These are phyloP conservation scores for Podila verticillata DNA, from an alignment of 192 early-diverging fungal genomes.

Conservation along the genomic window DNA sequence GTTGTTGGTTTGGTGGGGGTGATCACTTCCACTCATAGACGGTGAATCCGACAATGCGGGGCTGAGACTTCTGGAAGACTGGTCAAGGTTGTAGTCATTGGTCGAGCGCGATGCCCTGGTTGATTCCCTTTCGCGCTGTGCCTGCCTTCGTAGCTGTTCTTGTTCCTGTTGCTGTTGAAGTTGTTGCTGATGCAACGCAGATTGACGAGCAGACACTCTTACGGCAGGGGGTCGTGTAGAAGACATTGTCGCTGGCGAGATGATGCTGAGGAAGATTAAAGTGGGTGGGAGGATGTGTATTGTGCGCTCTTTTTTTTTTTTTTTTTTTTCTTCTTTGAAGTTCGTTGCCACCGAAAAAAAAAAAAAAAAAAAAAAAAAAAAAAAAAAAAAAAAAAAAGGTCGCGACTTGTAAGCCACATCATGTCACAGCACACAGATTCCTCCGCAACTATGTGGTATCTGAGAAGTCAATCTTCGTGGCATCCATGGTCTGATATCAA, in stretches of 20 bases:
- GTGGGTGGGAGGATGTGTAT: neutral
- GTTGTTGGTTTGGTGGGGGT: neutral
- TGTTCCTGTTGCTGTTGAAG: neutral
- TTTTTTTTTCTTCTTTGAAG: too few species aligned
- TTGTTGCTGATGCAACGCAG: neutral
- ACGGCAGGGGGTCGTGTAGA: neutral
- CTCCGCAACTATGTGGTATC: too few species aligned
- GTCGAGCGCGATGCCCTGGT: neutral
- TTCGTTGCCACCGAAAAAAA: too few species aligned
- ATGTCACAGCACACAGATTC: too few species aligned
- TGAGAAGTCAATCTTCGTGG: too few species aligned
- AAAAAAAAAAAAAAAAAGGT: too few species aligned
- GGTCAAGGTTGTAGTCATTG: neutral
- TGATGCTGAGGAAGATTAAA: too few species aligned
- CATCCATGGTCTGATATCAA: too few species aligned
- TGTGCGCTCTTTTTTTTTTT: neutral
- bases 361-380: too few species aligned
- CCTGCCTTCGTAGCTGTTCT: neutral
- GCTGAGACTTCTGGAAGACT: neutral
- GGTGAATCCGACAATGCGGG: neutral
- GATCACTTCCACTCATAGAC: neutral
- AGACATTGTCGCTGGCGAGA: neutral
- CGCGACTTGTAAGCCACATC: too few species aligned
- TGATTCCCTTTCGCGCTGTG: neutral
- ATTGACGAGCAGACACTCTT: constrained; percentile 1